Base-by-base conservation (phyloP, 495 filamentous ascomycete genomes). In the Terfezia claveryi region DNA sequence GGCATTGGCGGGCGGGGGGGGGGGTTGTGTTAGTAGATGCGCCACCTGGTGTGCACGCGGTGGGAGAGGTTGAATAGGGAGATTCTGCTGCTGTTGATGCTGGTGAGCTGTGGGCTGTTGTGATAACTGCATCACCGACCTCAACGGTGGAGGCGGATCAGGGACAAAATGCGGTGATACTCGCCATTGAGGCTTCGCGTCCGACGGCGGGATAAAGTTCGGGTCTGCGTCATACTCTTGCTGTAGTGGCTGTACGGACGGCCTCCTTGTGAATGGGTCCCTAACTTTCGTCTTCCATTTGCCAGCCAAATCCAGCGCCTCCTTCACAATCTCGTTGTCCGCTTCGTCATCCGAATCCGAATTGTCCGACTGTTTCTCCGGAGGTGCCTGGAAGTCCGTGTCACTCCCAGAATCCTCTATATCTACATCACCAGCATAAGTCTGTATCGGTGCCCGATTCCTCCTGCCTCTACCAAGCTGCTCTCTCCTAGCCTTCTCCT, bases 401-500 rank as follows among this genome's bases (percentile, higher is more conserved):
- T 51, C 50, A 23, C 16, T 23, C 14, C 16, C n/a, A 16, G 50
- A 20, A 20, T 51, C 56, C 27, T 51, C 52, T 46, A 62, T 56
- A 56, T 67, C 70, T 37, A 73, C 70, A n/a, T 49, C 65, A 57
- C 70, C 68, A 52, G 59, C 68, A n/a, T 68, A 66, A 50, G 53
- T 49, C 1, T 58, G 38, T 16, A 66, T 65, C 12, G 61, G 57
- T 53, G 74, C 78, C 54, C 71, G 66, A 27, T 72, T 67, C 62
- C 72, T 74, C 58, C 84, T 88, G 23, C 92, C 91, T 27, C 89
- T 79, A 2, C 92, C 92, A 37, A 94, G 74, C 8, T 75, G 78
- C 62, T 91, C 74, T 12, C 12, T 20, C 27, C 16, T 12, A 36
- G 76, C 71, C 50, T 76, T 74, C 7, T 70, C 72, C 36, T 75